phyloP scores from a whole-genome alignment of 805 yeast genomes.

The Candida pseudofarinosa region DNA sequence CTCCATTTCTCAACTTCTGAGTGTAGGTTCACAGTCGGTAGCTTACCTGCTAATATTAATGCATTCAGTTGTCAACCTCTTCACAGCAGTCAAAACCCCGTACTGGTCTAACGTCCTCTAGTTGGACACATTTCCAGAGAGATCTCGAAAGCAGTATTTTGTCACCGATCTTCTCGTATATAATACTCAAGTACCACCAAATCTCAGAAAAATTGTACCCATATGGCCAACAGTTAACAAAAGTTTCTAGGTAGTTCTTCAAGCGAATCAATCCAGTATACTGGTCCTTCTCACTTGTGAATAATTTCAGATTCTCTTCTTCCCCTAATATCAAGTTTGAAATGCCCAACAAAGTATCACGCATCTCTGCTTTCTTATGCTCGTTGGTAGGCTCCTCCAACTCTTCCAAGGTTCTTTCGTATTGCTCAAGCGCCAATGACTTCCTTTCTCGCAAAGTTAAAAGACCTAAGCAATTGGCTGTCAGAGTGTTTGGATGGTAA shows the following conservation, averaged over 20 bases:
- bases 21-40: too few relatives aligned
- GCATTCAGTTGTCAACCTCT: conserved; percentile 6
- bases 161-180: conserved; percentile 59
- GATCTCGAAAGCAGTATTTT: conserved; percentile 42
- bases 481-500: conserved; percentile 41
- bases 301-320: conserved; percentile 33
- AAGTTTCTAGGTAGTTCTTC: conserved; percentile 41
- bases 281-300: conserved; percentile 52
- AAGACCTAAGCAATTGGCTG: conserved; percentile 48
- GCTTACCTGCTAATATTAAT: too few relatives aligned
- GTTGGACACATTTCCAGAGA: conserved; percentile 60
- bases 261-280: conserved; percentile 59
- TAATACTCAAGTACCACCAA: conserved; percentile 63
- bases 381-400: conserved; percentile 23
- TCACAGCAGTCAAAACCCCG: conserved; percentile 33
- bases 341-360: conserved; percentile 52
- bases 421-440: conserved; percentile 54
- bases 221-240: conserved; percentile 34
- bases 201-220: conserved; percentile 50
- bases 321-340: conserved; percentile 47
- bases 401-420: conserved; percentile 56
- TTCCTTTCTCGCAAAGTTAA: conserved; percentile 41
- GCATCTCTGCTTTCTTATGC: conserved; percentile 33
- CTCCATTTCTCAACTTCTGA: too few relatives aligned
- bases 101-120: conserved; percentile 61